Conservation (phyloP, 1,139 yeast species). For the Candida labiduridarum region DNA sequence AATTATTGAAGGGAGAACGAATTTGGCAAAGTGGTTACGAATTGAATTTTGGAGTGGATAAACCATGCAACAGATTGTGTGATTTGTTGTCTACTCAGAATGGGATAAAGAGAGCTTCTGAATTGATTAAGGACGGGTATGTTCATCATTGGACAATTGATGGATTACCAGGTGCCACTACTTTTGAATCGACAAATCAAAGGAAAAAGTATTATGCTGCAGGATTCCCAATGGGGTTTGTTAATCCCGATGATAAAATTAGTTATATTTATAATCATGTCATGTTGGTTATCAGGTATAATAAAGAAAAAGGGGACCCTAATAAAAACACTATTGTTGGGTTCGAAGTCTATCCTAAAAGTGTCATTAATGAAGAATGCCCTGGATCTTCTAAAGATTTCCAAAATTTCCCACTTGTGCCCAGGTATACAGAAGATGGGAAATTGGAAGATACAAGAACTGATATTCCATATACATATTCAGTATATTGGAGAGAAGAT, state of each 20-base stretch:
- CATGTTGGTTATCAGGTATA: conserved; percentile 77
- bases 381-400: conserved; percentile 69
- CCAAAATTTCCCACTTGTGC: conserved; percentile 51
- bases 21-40: conserved; percentile 74
- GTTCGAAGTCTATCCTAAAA: conserved; percentile 86
- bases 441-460: conserved; percentile 26
- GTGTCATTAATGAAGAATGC: conserved; percentile 67
- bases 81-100: conserved; percentile 55
- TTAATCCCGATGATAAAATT: conserved; percentile 50
- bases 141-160: conserved; percentile 85
- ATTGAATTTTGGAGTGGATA: conserved; percentile 61
- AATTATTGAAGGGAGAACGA: conserved; percentile 79
- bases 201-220: conserved; percentile 74
- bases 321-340: conserved; percentile 73
- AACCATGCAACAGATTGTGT: conserved; percentile 68
- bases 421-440: conserved; percentile 22
- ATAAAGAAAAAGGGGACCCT: conserved; percentile 42
- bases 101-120: conserved; percentile 58
- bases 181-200: conserved; percentile 65
- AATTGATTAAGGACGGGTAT: conserved; percentile 68
- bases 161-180: conserved; percentile 87
- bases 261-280: conserved; percentile 77
- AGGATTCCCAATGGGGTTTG: conserved; percentile 84
- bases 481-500: conserved; percentile 91
- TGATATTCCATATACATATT: conserved; percentile 74